Base-by-base conservation (phyloP, 176 grass and related monocot species). In the Oryza officinalis region DNA sequence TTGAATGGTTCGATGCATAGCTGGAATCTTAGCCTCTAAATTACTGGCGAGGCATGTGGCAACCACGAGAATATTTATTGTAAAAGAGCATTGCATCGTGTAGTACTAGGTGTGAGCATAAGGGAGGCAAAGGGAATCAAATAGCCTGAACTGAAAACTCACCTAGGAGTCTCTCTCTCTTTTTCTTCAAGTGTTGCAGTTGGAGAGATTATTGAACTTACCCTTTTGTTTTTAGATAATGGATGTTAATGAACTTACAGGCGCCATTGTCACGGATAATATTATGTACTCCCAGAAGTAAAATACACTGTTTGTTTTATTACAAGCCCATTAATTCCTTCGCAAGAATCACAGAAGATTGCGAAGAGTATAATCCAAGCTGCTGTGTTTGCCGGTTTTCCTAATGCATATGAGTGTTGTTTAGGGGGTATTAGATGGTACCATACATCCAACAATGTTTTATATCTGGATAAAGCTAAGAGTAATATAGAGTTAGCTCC, bases 21-120 rank as follows among this genome's bases (percentile, higher is more conserved):
- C 43, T 10, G 37, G 68, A 86, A 86, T 80, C 84, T 86, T 37
- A 54, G 9, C 65, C 23, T 23, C 57, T 86, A 73, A 73, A 79
- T 66, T 86, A 80, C 15, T 73, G 2, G 10, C 9, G 10, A 50
- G 67, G 57, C 69, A 67, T 74, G 84, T 80, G 76, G 76, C 27
- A 32, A 25, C 41, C 70, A 73, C 43, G 25, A 74, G 70, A 65
- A 80, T 52, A 80, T 54, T 20, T 8, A 31, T 47, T 86, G 46
- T 41, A 28, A 14, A 41, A 72, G 25, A 20, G 14, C 66, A 50
- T 8, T 22, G 57, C 57, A 10, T 66, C 9, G 18, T 57, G 52
- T 57, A n/a, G 52, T 22, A 50, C 25, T 26, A 67, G 28, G 67
- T 50, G 22, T 73, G 50, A 61, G 37, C 73, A 69, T 37, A 46